These are phyloP conservation scores for Sindora glabra DNA, from an alignment of 306 rosid species.

Conservation along the genomic window DNA sequence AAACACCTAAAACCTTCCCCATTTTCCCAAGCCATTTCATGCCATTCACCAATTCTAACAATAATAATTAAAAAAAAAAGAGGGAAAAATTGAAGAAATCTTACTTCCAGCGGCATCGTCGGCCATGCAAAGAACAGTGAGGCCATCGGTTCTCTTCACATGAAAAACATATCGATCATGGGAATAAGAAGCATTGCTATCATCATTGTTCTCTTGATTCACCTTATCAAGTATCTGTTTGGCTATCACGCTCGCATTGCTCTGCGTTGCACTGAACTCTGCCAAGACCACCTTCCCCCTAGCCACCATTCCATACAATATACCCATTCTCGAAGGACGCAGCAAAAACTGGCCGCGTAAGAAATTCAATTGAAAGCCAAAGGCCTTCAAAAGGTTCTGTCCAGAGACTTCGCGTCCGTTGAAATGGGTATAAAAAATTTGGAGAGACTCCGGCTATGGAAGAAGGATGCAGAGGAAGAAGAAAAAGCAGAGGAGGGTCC, in stretches of 20 bases:
- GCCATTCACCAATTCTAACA: background rate
- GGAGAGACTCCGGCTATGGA: background rate
- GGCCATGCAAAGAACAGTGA: conserved; percentile 57
- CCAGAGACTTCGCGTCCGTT: background rate
- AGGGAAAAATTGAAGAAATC: background rate
- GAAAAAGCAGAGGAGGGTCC: background rate
- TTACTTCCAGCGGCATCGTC: conserved; percentile 51
- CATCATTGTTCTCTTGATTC: conserved; percentile 21
- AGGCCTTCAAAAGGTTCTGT: background rate
- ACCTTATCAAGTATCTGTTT: conserved; percentile 35
- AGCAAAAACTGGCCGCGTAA: background rate
- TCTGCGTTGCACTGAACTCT: conserved; percentile 35
- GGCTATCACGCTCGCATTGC: conserved; percentile 41
- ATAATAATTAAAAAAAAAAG: background rate
- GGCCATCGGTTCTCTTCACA: conserved; percentile 45
- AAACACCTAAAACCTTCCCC: background rate
- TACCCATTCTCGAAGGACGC: conserved; percentile 27
- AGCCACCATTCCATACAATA: conserved; percentile 47
- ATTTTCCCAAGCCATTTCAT: background rate
- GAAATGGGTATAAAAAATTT: background rate
- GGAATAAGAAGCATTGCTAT: conserved; percentile 40
- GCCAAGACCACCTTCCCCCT: conserved; percentile 43
- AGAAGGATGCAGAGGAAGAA: background rate
- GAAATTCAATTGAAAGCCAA: no score
- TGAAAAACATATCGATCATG: conserved; percentile 57